phyloP scores from a whole-genome alignment of 805 yeast genomes.

The Candida orba region DNA sequence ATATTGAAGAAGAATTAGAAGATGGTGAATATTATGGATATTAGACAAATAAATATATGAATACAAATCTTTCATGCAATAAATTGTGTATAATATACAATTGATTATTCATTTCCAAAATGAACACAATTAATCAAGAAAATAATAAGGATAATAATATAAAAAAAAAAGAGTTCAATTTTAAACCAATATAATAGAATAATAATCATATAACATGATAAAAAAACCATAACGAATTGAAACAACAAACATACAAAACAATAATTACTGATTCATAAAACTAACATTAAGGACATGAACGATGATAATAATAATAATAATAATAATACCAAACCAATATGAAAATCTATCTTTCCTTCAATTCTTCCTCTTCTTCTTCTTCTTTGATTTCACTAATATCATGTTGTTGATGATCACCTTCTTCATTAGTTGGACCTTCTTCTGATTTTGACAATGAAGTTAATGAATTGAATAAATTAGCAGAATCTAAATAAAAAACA shows the following conservation, averaged over 20 bases:
- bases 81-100: neutral
- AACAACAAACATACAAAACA: neutral
- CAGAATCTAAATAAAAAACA: slow-evolving; percentile 58
- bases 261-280: too few relatives aligned
- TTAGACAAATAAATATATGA: too few relatives aligned
- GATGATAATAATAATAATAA: neutral
- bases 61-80: too few relatives aligned
- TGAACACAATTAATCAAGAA: too few relatives aligned
- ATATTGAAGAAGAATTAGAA: slow-evolving; percentile 18
- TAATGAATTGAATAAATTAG: slow-evolving; percentile 46
- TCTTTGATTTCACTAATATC: slow-evolving; percentile 15
- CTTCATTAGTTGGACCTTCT: slow-evolving; percentile 9
- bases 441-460: slow-evolving; percentile 22
- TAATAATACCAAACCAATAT: neutral
- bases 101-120: neutral
- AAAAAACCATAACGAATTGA: too few relatives aligned
- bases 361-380: slow-evolving; percentile 8
- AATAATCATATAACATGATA: too few relatives aligned
- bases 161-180: too few relatives aligned
- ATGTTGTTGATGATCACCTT: slow-evolving; percentile 1
- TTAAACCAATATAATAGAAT: too few relatives aligned
- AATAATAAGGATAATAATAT: too few relatives aligned
- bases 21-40: slow-evolving; percentile 3
- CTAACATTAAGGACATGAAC: neutral
- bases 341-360: neutral